These are phyloP conservation scores for Glaciozyma martinii DNA, from an alignment of 768 basidiomycete species.

Conservation along the genomic window DNA sequence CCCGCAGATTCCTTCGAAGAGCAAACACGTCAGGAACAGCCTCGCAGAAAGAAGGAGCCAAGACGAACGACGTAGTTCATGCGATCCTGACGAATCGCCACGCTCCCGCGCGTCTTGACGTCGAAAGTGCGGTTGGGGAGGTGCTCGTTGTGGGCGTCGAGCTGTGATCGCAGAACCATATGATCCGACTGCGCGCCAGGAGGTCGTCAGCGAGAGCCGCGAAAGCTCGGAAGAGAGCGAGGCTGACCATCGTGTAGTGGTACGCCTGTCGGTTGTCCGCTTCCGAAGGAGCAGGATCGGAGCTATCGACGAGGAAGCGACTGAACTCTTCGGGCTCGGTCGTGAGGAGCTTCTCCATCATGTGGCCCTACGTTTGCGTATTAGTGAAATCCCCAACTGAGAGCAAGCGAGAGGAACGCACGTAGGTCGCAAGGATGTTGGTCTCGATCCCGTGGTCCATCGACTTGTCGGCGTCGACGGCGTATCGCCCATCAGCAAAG, in stretches of 20 bases:
- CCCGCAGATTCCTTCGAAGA: slow-evolving; percentile 49
- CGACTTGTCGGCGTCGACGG: slow-evolving; percentile 42
- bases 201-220: background rate
- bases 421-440: slow-evolving; percentile 21
- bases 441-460: slow-evolving; percentile 22
- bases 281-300: slow-evolving; percentile 37
- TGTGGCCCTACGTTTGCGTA: slow-evolving; percentile 54
- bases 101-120: slow-evolving; percentile 83
- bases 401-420: slow-evolving; percentile 1
- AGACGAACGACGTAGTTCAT: slow-evolving; percentile 62
- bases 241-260: slow-evolving; percentile 66
- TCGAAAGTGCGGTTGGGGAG: slow-evolving; percentile 89
- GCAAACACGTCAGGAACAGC: background rate
- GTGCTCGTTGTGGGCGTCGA: slow-evolving; percentile 72
- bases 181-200: slow-evolving; percentile 39
- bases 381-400: background rate
- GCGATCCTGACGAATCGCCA: slow-evolving; percentile 73
- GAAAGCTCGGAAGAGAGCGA: background rate
- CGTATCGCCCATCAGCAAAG: slow-evolving; percentile 43
- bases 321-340: slow-evolving; percentile 56
- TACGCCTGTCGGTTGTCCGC: slow-evolving; percentile 56
- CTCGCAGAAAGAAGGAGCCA: background rate
- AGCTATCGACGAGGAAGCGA: slow-evolving; percentile 41
- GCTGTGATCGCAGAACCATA: slow-evolving; percentile 87
- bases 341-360: slow-evolving; percentile 83